A percentile compares a stretch with the other conserved stretches of the same genome.
Conservation (phyloP, 2,329 filamentous ascomycete species). For the Tolypocladium pustulatum region DNA sequence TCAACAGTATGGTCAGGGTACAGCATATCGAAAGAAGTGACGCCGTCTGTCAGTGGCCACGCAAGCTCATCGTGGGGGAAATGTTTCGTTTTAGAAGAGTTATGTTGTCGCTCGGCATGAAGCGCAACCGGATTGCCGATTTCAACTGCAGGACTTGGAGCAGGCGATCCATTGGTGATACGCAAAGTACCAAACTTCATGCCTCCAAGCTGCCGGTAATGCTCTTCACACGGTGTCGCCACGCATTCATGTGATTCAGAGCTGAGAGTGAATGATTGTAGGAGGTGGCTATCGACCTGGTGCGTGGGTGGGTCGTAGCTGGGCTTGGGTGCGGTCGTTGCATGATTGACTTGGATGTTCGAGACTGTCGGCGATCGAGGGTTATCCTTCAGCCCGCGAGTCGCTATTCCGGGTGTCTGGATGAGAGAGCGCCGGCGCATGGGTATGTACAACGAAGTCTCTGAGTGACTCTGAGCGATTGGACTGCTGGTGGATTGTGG, state of each 20-base stretch:
- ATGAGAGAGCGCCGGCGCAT: constrained; percentile 36
- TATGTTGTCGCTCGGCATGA: neutral
- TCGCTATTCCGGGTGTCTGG: constrained; percentile 39
- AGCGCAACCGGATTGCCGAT: neutral
- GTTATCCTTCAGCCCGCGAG: constrained; percentile 21
- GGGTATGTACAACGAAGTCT: constrained; percentile 27
- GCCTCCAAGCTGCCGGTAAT: constrained; percentile 50
- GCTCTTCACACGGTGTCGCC: constrained; percentile 35
- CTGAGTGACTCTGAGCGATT: neutral
- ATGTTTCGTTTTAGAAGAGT: neutral
- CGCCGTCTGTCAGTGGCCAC: neutral
- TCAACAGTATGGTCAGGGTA: neutral
- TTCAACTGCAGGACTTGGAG: constrained; percentile 22
- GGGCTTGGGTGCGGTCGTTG: constrained; percentile 10
- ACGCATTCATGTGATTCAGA: constrained; percentile 12
- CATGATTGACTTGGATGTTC: constrained; percentile 25
- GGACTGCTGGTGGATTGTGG: neutral
- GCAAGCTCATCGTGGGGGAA: neutral
- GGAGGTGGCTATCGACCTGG: constrained; percentile 16
- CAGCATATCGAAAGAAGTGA: neutral
- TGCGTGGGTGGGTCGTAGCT: neutral
- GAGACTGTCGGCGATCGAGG: constrained; percentile 14
- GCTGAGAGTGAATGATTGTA: constrained; percentile 14
- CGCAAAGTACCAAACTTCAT: constrained; percentile 53
- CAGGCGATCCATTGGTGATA: constrained; percentile 50